phyloP scores from a whole-genome alignment of 192 early-diverging fungal species.

The Coemansia sp. region DNA sequence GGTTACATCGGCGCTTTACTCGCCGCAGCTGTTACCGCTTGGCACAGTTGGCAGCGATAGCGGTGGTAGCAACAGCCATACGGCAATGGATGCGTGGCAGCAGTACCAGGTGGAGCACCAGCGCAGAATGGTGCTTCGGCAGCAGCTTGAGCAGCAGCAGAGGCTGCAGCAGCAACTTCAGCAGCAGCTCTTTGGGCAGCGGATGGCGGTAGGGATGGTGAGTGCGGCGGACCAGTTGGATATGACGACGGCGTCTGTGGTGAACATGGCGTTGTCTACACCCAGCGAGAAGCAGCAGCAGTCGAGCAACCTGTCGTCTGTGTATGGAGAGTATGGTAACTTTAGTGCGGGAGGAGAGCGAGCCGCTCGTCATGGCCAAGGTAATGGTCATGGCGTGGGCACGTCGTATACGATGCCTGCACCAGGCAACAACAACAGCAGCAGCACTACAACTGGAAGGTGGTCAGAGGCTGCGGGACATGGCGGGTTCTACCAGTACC shows the following conservation, averaged over 20 bases:
- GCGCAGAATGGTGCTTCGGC: constrained; percentile 28
- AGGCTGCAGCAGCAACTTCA: constrained; percentile 26
- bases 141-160: constrained; percentile 39
- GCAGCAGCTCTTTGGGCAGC: constrained; percentile 16
- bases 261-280: constrained; percentile 20
- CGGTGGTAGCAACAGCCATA: background rate
- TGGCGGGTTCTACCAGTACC: background rate
- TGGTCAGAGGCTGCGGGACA: background rate
- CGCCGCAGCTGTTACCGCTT: constrained; percentile 3
- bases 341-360: background rate
- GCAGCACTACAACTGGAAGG: background rate
- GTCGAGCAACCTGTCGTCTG: background rate
- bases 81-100: constrained; percentile 39
- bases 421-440: background rate
- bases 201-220: background rate
- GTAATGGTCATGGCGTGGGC: no score
- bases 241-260: constrained; percentile 13
- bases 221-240: constrained; percentile 5
- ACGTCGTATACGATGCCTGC: background rate
- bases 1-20: constrained; percentile 1
- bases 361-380: background rate
- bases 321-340: constrained; percentile 2
- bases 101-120: constrained; percentile 48
- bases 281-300: constrained; percentile 3
- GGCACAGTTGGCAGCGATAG: constrained; percentile 1